phyloP scores from a whole-genome alignment of 306 rosid genomes.

The Sicyos baderoa region DNA sequence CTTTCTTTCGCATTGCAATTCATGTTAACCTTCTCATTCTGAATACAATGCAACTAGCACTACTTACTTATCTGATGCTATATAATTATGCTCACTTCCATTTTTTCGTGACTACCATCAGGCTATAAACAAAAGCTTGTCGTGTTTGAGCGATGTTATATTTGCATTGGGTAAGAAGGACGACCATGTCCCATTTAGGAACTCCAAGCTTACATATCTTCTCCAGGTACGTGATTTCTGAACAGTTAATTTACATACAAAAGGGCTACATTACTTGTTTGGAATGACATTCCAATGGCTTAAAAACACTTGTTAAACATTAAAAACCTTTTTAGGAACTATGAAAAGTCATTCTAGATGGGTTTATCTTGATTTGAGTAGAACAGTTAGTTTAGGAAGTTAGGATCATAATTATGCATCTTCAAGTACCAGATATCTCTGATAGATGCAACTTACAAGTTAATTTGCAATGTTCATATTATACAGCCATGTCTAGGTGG shows the following conservation, averaged over 20 bases:
- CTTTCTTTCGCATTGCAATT: background rate
- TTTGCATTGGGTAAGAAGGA: conserved; percentile 89
- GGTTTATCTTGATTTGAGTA: too few species aligned
- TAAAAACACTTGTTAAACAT: too few species aligned
- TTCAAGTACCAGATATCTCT: background rate
- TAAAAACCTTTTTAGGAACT: too few species aligned
- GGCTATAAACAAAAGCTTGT: conserved; percentile 93
- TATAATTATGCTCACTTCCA: conserved; percentile 11
- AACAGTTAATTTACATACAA: too few species aligned
- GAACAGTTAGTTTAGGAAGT: background rate
- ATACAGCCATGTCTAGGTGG: conserved; percentile 94
- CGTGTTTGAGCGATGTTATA: conserved; percentile 76
- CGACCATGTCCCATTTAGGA: conserved; percentile 84
- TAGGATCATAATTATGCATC: background rate
- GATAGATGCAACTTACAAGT: background rate
- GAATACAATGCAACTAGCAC: background rate
- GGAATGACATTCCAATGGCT: too few species aligned
- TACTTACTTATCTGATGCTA: background rate
- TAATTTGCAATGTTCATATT: background rate
- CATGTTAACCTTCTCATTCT: background rate
- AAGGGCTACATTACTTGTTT: too few species aligned
- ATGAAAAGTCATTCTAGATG: too few species aligned
- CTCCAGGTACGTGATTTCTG: too few species aligned
- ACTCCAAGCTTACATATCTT: conserved; percentile 83
- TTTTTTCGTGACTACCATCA: conserved; percentile 24